Percentiles rank a stretch among this genome's conserved stretches.
Conservation (phyloP, 179 eudicot genomes). For the Silene coronaria region DNA sequence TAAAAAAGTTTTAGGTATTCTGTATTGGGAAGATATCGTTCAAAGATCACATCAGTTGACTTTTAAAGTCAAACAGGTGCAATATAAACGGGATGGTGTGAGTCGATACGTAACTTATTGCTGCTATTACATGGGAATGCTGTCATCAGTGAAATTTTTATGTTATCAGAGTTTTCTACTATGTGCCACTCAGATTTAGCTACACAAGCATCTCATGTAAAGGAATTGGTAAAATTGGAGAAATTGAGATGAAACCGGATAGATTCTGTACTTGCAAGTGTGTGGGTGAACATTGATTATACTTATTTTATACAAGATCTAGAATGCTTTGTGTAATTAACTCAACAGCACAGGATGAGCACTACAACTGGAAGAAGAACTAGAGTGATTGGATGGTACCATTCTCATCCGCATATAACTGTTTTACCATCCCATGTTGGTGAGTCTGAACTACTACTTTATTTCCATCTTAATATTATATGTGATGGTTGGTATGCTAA, state of each 20-base stretch:
- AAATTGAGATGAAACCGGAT: neutral
- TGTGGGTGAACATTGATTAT: neutral
- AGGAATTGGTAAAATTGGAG: neutral
- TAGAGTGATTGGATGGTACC: slow-evolving; percentile 99
- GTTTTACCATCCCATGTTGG: slow-evolving; percentile 99
- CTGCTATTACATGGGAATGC: neutral
- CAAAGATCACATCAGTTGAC: no score
- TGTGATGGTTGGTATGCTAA: neutral
- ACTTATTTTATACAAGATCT: neutral
- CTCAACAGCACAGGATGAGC: slow-evolving; percentile 77
- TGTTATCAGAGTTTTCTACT: neutral
- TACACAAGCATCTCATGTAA: neutral
- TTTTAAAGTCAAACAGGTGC: no score
- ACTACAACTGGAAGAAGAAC: slow-evolving; percentile 73
- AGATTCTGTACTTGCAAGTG: neutral
- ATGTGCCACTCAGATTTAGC: neutral
- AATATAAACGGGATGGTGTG: no score
- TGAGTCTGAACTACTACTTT: slow-evolving; percentile 30
- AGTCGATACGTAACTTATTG: no score
- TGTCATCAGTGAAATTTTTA: neutral
- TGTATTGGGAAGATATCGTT: no score
- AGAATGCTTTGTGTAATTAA: slow-evolving; percentile 46
- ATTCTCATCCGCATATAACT: slow-evolving; percentile 97
- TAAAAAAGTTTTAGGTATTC: no score
- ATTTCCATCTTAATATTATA: neutral